Evolutionary conservation across 345 rosid genomes (phyloP).

Genomic region (Acer negundo): DNA sequence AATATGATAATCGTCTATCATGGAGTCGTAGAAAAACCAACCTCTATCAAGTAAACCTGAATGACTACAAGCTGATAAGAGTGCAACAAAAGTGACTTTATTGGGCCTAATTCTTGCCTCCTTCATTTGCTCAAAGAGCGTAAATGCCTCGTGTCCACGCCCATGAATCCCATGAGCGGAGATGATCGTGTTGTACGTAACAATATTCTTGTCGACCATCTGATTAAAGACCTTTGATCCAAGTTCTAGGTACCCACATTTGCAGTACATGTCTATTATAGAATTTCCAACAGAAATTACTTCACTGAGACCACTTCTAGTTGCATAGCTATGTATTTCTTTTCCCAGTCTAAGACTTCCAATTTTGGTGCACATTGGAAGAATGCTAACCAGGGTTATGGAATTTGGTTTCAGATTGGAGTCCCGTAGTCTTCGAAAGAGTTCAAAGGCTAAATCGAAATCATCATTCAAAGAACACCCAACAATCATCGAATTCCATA

Average conservation of each 20-base stretch:
- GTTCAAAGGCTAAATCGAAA: constrained; percentile 30
- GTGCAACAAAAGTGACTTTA: constrained; percentile 47
- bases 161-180: constrained; percentile 54
- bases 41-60: constrained; percentile 49
- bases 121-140: constrained; percentile 46
- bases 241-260: constrained; percentile 46
- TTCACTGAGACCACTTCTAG: constrained; percentile 34
- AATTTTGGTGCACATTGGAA: constrained; percentile 47
- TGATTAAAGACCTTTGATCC: constrained; percentile 39
- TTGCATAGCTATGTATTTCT: constrained; percentile 57
- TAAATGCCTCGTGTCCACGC: constrained; percentile 32
- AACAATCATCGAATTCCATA: constrained; percentile 58
- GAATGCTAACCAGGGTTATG: constrained; percentile 44
- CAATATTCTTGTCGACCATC: constrained; percentile 39
- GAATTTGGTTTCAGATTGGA: constrained; percentile 37
- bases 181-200: constrained; percentile 55
- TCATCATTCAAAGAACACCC: constrained; percentile 47
- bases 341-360: constrained; percentile 45
- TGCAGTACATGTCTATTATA: constrained; percentile 56
- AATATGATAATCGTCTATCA: constrained; percentile 35
- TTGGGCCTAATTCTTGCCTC: constrained; percentile 38
- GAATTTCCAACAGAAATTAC: constrained; percentile 45
- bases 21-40: constrained; percentile 35
- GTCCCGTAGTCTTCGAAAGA: constrained; percentile 41
- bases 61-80: constrained; percentile 57